Conservation (phyloP, 2,329 filamentous ascomycete genomes). For the Aspergillus sp. region DNA sequence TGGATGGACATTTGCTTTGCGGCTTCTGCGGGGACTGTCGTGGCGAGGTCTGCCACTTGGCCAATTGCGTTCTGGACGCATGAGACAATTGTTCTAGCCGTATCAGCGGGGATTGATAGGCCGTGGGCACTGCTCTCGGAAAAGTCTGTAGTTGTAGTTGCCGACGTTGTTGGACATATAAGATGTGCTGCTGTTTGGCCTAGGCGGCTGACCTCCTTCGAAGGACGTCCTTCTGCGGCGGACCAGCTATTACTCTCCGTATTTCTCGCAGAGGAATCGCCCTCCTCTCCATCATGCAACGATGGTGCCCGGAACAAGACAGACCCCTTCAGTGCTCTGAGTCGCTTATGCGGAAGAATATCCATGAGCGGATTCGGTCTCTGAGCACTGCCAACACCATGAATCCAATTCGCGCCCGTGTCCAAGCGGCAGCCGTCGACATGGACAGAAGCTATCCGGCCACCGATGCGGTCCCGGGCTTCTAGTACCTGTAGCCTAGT, state of each 20-base stretch:
- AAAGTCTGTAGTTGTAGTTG: neutral
- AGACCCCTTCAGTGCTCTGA: neutral
- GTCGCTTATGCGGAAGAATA: neutral
- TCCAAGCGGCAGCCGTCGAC: neutral
- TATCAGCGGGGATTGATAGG: neutral
- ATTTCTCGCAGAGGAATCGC: neutral
- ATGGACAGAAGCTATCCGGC: slow-evolving; percentile 4
- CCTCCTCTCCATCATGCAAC: neutral
- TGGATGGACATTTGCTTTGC: neutral
- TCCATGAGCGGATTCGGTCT: neutral
- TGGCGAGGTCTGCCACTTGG: neutral
- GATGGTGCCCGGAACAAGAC: neutral
- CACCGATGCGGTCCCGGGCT: slow-evolving; percentile 20
- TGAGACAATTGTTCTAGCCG: neutral
- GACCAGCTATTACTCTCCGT: neutral
- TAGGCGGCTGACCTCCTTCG: neutral
- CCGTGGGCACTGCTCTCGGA: neutral
- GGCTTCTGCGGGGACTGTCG: neutral
- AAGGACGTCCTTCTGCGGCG: neutral
- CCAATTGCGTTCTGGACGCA: neutral
- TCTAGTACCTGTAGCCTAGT: slow-evolving; percentile 9
- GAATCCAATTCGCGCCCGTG: neutral
- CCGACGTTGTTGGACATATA: neutral
- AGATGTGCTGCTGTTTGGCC: neutral
- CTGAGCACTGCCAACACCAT: neutral